Conservation (phyloP, 2,329 filamentous ascomycete genomes). For the Aspergillus uvarum region DNA sequence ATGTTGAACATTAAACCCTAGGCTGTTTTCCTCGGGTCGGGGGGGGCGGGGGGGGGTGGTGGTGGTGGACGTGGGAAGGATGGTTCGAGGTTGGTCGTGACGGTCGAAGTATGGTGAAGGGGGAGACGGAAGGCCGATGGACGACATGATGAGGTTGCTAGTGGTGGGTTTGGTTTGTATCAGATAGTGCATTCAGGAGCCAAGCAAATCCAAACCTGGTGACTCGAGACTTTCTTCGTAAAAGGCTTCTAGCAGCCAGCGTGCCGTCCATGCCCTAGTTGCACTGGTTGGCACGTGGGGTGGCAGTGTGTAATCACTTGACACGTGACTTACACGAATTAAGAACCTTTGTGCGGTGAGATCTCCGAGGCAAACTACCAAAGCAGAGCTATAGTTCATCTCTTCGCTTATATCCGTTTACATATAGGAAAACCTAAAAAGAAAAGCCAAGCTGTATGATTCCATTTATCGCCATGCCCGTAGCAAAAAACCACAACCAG, state of each 20-base stretch:
- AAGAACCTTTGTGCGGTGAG: no score
- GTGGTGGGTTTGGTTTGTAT: constrained; percentile 15
- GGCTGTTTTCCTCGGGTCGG: constrained; percentile 13
- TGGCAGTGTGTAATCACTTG: no score
- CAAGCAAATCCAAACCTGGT: constrained; percentile 15
- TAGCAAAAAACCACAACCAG: neutral
- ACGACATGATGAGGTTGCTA: constrained; percentile 11
- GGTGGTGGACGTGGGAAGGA: constrained; percentile 11
- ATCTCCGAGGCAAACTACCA: no score
- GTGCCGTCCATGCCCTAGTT: no score
- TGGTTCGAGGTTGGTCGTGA: constrained; percentile 14
- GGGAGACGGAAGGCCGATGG: constrained; percentile 1
- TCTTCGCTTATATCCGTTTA: no score
- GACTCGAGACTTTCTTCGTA: neutral
- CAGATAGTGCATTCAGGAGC: constrained; percentile 13
- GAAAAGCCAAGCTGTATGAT: neutral
- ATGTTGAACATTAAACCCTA: constrained; percentile 22
- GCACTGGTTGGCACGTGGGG: no score
- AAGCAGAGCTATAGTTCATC: no score
- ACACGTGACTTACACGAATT: no score
- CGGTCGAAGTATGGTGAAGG: constrained; percentile 11
- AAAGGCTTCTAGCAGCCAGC: neutral
- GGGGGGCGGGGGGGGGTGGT: no score
- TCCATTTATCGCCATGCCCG: neutral
- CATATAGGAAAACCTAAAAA: neutral